Evolutionary conservation across 495 filamentous ascomycete species (phyloP).

Genomic region (Xylaria castorea): DNA sequence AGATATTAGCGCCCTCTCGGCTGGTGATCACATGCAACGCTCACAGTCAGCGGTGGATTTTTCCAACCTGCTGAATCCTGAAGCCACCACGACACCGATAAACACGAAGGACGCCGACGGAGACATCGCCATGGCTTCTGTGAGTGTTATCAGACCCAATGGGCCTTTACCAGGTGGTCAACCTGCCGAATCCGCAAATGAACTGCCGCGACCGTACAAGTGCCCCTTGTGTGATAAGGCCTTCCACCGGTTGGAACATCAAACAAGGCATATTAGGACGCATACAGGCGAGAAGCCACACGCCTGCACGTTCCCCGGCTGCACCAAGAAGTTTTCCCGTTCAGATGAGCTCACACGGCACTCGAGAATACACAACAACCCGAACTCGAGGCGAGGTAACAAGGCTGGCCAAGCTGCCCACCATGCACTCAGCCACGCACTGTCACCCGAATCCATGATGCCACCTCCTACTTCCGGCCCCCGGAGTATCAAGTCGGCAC

Average conservation of each 20-base stretch:
- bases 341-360: conserved; percentile 97
- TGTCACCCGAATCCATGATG: conserved; percentile 66
- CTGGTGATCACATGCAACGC: conserved; percentile 73
- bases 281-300: conserved; percentile 99
- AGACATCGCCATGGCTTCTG: conserved; percentile 68
- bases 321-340: conserved; percentile 95
- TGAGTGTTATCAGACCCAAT: conserved; percentile 73
- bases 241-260: conserved; percentile 97
- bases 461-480: conserved; percentile 78
- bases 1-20: conserved; percentile 37
- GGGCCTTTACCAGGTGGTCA: conserved; percentile 66
- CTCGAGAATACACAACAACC: conserved; percentile 98
- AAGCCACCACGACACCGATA: conserved; percentile 48
- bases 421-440: conserved; percentile 41
- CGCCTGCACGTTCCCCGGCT: conserved; percentile 90
- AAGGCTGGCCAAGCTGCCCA: conserved; percentile 66
- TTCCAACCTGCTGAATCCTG: conserved; percentile 78
- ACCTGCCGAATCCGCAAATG: conserved; percentile 59
- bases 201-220: conserved; percentile 96
- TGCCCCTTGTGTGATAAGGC: conserved; percentile 98
- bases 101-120: conserved; percentile 41
- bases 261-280: conserved; percentile 96
- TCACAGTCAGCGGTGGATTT: conserved; percentile 76
- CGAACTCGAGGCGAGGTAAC: conserved; percentile 93
- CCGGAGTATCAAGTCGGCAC: conserved; percentile 76